These are phyloP conservation scores for Westerdykella ornata DNA, from an alignment of 2,329 filamentous ascomycete species.

Conservation along the genomic window DNA sequence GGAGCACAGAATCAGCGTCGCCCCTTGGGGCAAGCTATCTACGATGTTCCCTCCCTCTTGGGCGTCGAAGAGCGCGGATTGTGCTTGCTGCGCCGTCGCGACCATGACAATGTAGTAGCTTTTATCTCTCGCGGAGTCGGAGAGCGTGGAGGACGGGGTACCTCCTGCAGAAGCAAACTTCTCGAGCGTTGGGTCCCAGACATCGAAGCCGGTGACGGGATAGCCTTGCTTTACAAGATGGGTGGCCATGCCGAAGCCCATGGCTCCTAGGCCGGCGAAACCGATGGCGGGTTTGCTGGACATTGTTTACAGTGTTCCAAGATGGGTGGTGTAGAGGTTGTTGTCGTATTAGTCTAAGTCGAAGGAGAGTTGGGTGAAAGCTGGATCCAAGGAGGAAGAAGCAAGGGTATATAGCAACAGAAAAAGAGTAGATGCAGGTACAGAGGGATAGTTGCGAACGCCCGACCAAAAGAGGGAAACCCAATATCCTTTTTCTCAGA, in stretches of 20 bases:
- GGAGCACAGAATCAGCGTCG: conserved; percentile 60
- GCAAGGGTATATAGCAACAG: no score
- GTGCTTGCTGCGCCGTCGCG: conserved; percentile 62
- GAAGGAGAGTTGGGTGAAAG: no score
- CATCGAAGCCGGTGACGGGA: conserved; percentile 63
- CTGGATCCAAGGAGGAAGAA: no score
- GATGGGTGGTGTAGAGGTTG: background rate
- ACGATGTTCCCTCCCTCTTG: conserved; percentile 46
- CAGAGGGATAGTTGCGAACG: background rate
- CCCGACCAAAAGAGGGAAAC: background rate
- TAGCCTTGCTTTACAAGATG: conserved; percentile 63
- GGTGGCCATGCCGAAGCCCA: conserved; percentile 77
- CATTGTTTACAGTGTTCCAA: conserved; percentile 7
- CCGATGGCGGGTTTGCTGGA: conserved; percentile 47
- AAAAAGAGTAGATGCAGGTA: background rate
- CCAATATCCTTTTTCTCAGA: background rate
- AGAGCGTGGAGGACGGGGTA: conserved; percentile 51
- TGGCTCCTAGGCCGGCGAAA: conserved; percentile 71
- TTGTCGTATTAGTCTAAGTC: no score
- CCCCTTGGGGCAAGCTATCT: conserved; percentile 48
- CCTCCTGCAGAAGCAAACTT: conserved; percentile 60
- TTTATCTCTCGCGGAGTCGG: conserved; percentile 55
- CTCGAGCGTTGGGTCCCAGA: conserved; percentile 60
- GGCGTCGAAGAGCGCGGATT: conserved; percentile 57
- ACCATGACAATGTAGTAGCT: conserved; percentile 67